A percentile compares a stretch with the other conserved stretches of the same genome.
phyloP scores from a whole-genome alignment of 345 rosid genomes.

The Boechera stricta region DNA sequence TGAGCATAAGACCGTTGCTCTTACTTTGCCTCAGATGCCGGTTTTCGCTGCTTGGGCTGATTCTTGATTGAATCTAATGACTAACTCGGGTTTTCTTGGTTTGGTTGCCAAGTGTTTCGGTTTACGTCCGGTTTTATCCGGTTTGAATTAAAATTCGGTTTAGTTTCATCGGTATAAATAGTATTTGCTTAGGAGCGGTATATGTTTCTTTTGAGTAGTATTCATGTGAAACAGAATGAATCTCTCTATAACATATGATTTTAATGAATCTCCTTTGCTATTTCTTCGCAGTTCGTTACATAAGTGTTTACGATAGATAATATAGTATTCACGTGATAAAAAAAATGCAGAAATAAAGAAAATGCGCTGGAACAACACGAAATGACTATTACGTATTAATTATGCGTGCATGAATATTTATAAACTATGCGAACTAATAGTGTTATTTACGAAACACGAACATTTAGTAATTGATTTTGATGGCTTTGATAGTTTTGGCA shows the following conservation, averaged over 20 bases:
- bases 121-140: conserved; percentile 29
- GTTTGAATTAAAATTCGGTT: conserved; percentile 37
- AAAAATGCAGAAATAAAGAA: neutral
- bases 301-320: conserved; percentile 15
- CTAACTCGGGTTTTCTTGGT: conserved; percentile 48
- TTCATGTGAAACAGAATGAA: conserved; percentile 47
- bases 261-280: conserved; percentile 13
- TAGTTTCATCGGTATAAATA: conserved; percentile 44
- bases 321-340: neutral
- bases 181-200: conserved; percentile 37
- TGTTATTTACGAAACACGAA: conserved; percentile 14
- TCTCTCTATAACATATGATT: conserved; percentile 44
- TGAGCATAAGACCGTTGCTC: conserved; percentile 60
- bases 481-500: conserved; percentile 43
- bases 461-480: conserved; percentile 42
- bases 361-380: neutral
- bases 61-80: conserved; percentile 51
- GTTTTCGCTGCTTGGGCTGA: conserved; percentile 90
- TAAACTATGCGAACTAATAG: neutral
- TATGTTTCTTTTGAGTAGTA: conserved; percentile 43
- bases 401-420: too few relatives aligned
- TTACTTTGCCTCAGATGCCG: conserved; percentile 68
- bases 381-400: neutral
- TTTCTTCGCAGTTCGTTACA: neutral
- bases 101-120: conserved; percentile 32